Percentiles rank a stretch among this genome's conserved stretches.
phyloP scores from a whole-genome alignment of 148 eudicot species.

The Drosera capensis region DNA sequence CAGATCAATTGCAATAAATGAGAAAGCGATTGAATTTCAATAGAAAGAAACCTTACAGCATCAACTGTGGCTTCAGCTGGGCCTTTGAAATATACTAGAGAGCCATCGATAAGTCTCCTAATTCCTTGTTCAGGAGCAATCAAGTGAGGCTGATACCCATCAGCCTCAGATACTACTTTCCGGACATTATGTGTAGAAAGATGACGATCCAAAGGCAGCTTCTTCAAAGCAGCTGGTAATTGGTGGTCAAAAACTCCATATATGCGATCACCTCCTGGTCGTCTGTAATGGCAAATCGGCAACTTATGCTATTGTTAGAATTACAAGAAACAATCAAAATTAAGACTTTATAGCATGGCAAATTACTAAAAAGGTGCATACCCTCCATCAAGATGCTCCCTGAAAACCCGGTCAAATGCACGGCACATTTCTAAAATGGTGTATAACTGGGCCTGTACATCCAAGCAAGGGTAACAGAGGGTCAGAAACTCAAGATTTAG shows the following conservation, averaged over 20 bases:
- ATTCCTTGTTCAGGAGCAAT: constrained; percentile 99
- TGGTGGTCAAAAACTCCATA: constrained; percentile 96
- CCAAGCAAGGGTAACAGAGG: constrained; percentile 3
- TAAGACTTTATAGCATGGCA: constrained; percentile 1
- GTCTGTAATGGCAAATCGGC: constrained; percentile 34
- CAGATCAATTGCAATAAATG: too few species aligned
- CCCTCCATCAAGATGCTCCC: constrained; percentile 99
- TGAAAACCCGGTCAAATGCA: constrained; percentile 89
- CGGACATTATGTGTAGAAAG: constrained; percentile 81
- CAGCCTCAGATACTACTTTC: constrained; percentile 94
- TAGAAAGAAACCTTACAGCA: constrained; percentile 42
- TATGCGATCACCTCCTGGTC: constrained; percentile 93
- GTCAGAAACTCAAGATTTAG: not conserved
- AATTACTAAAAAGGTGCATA: constrained; percentile 15
- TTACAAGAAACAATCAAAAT: too few species aligned
- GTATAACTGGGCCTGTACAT: constrained; percentile 82
- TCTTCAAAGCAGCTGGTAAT: constrained; percentile 93
- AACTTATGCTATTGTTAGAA: not conserved
- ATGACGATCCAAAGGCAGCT: constrained; percentile 98
- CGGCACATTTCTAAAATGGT: constrained; percentile 97
- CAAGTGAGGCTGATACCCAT: constrained; percentile 98
- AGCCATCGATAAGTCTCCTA: constrained; percentile 94
- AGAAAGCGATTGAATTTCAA: not conserved
- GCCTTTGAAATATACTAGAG: constrained; percentile 94
- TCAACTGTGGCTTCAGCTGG: constrained; percentile 99